These are phyloP conservation scores for Ceratocystis papillata DNA, from an alignment of 2,329 filamentous ascomycete genomes.

Conservation along the genomic window DNA sequence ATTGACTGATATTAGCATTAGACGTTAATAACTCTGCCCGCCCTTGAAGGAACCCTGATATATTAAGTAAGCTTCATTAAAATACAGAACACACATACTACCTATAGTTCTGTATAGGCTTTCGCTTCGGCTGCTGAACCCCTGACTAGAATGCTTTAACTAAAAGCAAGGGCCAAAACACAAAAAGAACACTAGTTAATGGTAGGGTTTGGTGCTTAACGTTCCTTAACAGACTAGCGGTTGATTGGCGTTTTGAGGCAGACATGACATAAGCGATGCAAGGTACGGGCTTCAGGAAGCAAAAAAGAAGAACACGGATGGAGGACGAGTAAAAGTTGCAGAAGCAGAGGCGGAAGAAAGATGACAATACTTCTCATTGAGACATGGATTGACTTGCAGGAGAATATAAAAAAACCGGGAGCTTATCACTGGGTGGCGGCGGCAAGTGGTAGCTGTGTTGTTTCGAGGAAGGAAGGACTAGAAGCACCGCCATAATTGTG, in stretches of 20 bases:
- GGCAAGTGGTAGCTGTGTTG: neutral
- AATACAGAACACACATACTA: neutral
- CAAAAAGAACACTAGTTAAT: neutral
- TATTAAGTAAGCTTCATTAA: neutral
- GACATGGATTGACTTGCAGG: neutral
- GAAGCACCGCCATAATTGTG: neutral
- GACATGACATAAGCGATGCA: neutral
- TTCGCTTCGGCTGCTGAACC: neutral
- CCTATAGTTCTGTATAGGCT: neutral
- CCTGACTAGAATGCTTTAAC: neutral
- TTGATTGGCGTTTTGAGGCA: neutral
- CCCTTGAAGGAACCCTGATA: neutral
- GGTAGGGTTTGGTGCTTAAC: constrained; percentile 2
- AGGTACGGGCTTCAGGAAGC: constrained; percentile 2
- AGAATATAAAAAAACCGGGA: neutral
- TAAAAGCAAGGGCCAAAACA: neutral
- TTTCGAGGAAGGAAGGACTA: neutral
- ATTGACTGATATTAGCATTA: constrained; percentile 12
- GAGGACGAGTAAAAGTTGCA: neutral
- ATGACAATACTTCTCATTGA: neutral
- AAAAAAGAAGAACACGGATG: constrained; percentile 3
- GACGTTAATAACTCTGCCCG: neutral
- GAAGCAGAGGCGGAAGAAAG: neutral
- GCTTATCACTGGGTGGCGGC: neutral
- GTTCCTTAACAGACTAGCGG: neutral